phyloP scores from a whole-genome alignment of 2,329 filamentous ascomycete genomes.

The Samsoniella hepiali region DNA sequence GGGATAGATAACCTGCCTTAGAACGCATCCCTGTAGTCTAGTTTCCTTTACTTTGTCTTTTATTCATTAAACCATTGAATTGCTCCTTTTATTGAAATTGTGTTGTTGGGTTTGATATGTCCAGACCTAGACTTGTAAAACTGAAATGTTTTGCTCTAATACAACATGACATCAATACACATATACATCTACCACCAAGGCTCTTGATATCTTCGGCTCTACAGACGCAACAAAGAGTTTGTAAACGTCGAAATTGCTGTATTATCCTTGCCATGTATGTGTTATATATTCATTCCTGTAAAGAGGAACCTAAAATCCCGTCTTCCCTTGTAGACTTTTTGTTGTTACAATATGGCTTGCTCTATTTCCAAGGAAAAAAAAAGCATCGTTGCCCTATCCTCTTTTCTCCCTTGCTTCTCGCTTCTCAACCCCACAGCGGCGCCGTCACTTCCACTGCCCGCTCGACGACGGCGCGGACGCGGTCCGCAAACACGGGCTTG shows the following conservation, averaged over 20 bases:
- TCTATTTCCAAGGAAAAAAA: too few relatives aligned
- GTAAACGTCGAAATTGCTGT: not conserved
- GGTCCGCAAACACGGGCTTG: conserved; percentile 74
- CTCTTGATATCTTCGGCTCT: not conserved
- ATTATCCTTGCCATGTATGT: not conserved
- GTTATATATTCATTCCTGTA: not conserved
- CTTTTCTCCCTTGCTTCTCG: not conserved
- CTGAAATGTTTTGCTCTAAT: not conserved
- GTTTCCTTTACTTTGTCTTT: conserved; percentile 22
- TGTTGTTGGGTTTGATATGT: not conserved
- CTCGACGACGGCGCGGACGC: conserved; percentile 86
- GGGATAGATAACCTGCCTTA: conserved; percentile 33
- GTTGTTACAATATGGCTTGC: not conserved
- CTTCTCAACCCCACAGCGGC: conserved; percentile 58
- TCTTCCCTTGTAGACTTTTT: not conserved
- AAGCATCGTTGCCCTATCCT: too few relatives aligned
- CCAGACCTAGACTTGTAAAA: not conserved
- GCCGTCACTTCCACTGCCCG: conserved; percentile 83
- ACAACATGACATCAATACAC: not conserved
- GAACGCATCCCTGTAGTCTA: not conserved
- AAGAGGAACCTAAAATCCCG: not conserved
- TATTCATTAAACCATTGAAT: not conserved
- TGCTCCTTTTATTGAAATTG: not conserved
- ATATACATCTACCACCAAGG: not conserved
- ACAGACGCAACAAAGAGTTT: not conserved